Base-by-base conservation (phyloP, 345 rosid genomes). In the Leavenworthia alabamica region DNA sequence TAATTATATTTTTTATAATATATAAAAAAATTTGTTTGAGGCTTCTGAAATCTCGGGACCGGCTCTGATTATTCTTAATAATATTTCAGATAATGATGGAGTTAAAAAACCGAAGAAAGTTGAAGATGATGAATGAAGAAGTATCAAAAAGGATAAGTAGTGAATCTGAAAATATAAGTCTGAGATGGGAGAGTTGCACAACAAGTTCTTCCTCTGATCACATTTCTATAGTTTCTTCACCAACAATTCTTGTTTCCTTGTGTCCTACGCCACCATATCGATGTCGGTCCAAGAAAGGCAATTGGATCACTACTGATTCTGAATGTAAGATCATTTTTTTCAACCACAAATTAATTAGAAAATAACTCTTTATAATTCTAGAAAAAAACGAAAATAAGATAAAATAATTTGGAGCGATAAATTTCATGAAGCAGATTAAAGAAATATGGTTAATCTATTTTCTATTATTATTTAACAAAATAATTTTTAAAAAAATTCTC, bases 301-400 rank as follows among this genome's bases (percentile, higher is more conserved):
- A 81, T 37, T 92, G 98, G 98, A 92, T 89, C 78, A 89, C 96
- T 27, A 86, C 93, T 8, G 96, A 92, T 56, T 68, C 98, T 14
- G 96, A 89, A 49, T 92, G 98, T 92, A 83, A 80, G 58, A 47
- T 19, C 16, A 24, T n/a, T 24, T 43, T 2, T 23, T 56, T 0
- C 12, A 27, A n/a, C n/a, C n/a, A n/a, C n/a, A n/a, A n/a, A n/a
- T n/a, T n/a, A n/a, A n/a, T n/a, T n/a, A n/a, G n/a, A n/a, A n/a
- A n/a, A n/a, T n/a, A n/a, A n/a, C n/a, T n/a, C n/a, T n/a, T n/a
- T n/a, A n/a, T n/a, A n/a, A n/a, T n/a, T n/a, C n/a, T n/a, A n/a
- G n/a, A n/a, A n/a, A n/a, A n/a, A n/a, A n/a, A n/a, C n/a, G n/a
- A n/a, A n/a, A n/a, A n/a, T n/a, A n/a, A n/a, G n/a, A n/a, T n/a